Evolutionary conservation across 2,329 filamentous ascomycete species (phyloP).

Genomic region (Calonectria leucothoes): DNA sequence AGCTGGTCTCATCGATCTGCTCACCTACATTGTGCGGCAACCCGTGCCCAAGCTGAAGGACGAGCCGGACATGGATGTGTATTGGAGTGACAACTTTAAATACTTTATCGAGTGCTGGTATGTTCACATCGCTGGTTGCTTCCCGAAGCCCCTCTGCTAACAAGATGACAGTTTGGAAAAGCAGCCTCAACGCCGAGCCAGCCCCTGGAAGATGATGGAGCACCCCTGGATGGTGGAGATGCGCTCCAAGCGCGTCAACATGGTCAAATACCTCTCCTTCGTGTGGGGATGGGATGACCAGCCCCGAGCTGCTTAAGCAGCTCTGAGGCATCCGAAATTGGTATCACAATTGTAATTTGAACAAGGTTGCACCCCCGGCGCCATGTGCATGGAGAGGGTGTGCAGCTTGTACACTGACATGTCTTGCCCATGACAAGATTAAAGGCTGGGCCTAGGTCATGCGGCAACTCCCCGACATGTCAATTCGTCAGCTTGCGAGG

Average conservation of each 20-base stretch:
- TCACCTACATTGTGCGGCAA: conserved; percentile 98
- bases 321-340: conserved; percentile 17
- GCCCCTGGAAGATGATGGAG: conserved; percentile 98
- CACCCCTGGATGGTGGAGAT: conserved; percentile 99
- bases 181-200: conserved; percentile 85
- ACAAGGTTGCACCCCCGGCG: conserved; percentile 19
- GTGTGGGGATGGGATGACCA: conserved; percentile 93
- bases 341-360: conserved; percentile 25
- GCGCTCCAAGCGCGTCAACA: conserved; percentile 95
- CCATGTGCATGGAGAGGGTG: conserved; percentile 14
- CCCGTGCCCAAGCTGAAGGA: conserved; percentile 96
- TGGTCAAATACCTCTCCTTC: conserved; percentile 91
- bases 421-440: conserved; percentile 23
- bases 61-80: conserved; percentile 87
- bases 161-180: conserved; percentile 82
- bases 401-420: conserved; percentile 13
- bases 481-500: conserved; percentile 1
- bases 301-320: conserved; percentile 33
- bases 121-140: conserved; percentile 51
- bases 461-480: conserved; percentile 15
- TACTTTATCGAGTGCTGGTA: conserved; percentile 99
- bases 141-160: conserved; percentile 34
- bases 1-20: conserved; percentile 91
- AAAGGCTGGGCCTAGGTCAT: conserved; percentile 36
- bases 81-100: conserved; percentile 98